phyloP scores from a whole-genome alignment of 2,329 filamentous ascomycete genomes.

The Fusarium armeniacum region DNA sequence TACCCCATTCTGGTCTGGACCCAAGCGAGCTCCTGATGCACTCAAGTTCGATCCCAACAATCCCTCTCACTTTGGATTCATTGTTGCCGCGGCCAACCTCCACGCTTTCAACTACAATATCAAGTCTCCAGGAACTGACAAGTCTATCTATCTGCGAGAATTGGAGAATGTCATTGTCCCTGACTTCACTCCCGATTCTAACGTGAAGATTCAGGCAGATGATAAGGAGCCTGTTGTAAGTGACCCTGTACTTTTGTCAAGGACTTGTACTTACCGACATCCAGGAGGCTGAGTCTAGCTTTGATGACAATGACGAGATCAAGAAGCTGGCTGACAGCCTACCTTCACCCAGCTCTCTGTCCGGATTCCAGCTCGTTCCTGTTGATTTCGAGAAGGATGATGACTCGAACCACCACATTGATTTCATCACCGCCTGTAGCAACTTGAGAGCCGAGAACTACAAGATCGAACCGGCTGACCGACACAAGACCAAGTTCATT shows the following conservation, averaged over 20 bases:
- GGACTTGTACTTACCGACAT: conserved; percentile 18
- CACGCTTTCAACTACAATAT: conserved; percentile 99
- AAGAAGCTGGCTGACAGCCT: conserved; percentile 78
- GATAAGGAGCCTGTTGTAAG: conserved; percentile 87
- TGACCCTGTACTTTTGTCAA: conserved; percentile 26
- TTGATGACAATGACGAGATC: conserved; percentile 83
- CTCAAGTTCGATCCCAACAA: conserved; percentile 90
- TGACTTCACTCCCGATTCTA: conserved; percentile 90
- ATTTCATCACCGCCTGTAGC: conserved; percentile 97
- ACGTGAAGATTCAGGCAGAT: conserved; percentile 96
- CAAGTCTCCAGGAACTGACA: conserved; percentile 79
- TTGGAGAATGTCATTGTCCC: conserved; percentile 94
- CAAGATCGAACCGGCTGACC: conserved; percentile 91
- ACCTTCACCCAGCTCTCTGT: conserved; percentile 82
- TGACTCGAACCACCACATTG: conserved; percentile 97
- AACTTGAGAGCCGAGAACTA: conserved; percentile 98
- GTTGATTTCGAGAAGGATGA: conserved; percentile 99
- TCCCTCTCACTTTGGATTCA: conserved; percentile 87
- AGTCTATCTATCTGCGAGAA: conserved; percentile 81
- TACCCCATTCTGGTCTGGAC: conserved; percentile 96
- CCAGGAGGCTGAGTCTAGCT: conserved; percentile 84
- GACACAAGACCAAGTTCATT: conserved; percentile 99
- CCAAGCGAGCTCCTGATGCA: conserved; percentile 94
- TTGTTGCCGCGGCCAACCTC: conserved; percentile 89
- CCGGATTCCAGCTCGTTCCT: conserved; percentile 88